phyloP scores from a whole-genome alignment of 768 basidiomycete species.

The Mycena crocata region DNA sequence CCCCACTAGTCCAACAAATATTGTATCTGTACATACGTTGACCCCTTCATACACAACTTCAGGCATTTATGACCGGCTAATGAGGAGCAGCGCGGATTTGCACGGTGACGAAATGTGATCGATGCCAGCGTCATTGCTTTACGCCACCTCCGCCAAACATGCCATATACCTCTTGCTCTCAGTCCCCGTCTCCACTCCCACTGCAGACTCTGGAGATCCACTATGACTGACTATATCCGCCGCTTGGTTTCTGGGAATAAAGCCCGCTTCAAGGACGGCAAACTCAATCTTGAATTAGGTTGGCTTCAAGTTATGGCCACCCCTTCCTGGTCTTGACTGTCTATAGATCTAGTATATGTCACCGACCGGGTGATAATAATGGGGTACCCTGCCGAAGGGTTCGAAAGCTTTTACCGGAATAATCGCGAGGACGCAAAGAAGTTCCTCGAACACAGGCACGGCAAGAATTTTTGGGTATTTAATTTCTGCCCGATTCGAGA shows the following conservation, averaged over 20 bases:
- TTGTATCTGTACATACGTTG: constrained; percentile 9
- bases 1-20: neutral
- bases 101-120: too few relatives aligned
- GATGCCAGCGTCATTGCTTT: too few relatives aligned
- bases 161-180: too few relatives aligned
- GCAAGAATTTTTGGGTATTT: constrained; percentile 87
- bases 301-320: neutral
- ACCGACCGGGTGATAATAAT: constrained; percentile 82
- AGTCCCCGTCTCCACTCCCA: too few relatives aligned
- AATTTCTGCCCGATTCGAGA: constrained; percentile 88
- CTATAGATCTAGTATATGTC: constrained; percentile 70
- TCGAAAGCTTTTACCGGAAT: constrained; percentile 87
- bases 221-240: constrained; percentile 75
- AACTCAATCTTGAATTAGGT: constrained; percentile 63
- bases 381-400: constrained; percentile 86
- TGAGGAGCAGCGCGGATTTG: too few relatives aligned
- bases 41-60: too few relatives aligned
- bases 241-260: constrained; percentile 87
- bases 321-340: constrained; percentile 9
- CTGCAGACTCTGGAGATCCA: neutral
- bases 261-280: constrained; percentile 77
- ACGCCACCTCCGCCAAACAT: too few relatives aligned
- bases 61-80: neutral
- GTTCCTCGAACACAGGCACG: constrained; percentile 80
- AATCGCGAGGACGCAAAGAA: constrained; percentile 77